phyloP scores from a whole-genome alignment of 108 stramenopile genomes.

The Skeletonema menzelii region DNA sequence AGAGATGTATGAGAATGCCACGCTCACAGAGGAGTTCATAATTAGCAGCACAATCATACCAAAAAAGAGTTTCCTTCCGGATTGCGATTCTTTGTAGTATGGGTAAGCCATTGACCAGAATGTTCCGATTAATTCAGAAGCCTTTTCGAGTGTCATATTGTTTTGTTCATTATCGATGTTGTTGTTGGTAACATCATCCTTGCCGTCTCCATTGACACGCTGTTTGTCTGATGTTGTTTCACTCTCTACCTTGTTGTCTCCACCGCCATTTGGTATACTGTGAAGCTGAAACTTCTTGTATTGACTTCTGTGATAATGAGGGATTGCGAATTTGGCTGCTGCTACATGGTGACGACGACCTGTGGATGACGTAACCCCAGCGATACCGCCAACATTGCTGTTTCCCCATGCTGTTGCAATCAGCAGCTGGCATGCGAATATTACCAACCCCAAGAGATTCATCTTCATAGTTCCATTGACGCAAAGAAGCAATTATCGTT shows the following conservation, averaged over 20 bases:
- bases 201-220: slow-evolving; percentile 1
- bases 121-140: slow-evolving; percentile 28
- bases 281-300: background rate
- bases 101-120: slow-evolving; percentile 89
- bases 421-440: background rate
- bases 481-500: no score
- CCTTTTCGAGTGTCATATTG: slow-evolving; percentile 28
- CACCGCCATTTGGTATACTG: slow-evolving; percentile 1
- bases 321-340: background rate
- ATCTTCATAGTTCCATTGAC: no score
- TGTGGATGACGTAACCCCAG: background rate
- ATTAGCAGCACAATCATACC: slow-evolving; percentile 84
- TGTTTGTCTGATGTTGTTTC: background rate
- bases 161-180: slow-evolving; percentile 1
- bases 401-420: background rate
- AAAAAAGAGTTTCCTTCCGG: slow-evolving; percentile 74
- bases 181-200: background rate
- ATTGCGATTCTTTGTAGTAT: slow-evolving; percentile 81
- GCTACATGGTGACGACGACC: background rate
- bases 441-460: background rate
- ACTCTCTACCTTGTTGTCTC: background rate
- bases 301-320: background rate
- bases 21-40: slow-evolving; percentile 81
- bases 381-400: slow-evolving; percentile 6
- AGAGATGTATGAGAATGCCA: slow-evolving; percentile 89